These are phyloP conservation scores for Thelonectria rubi DNA, from an alignment of 2,329 filamentous ascomycete genomes.

Conservation along the genomic window DNA sequence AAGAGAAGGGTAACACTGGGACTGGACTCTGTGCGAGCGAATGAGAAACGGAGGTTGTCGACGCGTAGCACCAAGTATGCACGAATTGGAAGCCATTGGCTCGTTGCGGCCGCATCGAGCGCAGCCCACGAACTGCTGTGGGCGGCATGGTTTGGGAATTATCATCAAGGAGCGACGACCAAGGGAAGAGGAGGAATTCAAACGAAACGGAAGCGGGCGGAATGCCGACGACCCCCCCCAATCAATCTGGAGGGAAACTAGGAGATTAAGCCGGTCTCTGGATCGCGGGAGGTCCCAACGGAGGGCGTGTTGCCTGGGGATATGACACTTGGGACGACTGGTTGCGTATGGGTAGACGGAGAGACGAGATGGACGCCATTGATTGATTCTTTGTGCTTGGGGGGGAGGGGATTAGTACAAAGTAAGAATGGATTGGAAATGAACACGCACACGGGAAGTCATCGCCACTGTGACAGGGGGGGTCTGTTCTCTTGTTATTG, in stretches of 20 bases:
- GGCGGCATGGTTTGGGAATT: neutral
- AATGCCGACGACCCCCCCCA: slow-evolving; percentile 35
- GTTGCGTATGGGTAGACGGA: too few relatives aligned
- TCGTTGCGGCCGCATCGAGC: neutral
- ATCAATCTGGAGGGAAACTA: slow-evolving; percentile 38
- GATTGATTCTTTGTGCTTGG: neutral
- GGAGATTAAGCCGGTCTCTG: slow-evolving; percentile 21
- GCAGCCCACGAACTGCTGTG: neutral
- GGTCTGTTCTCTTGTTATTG: too few relatives aligned
- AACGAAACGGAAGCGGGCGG: slow-evolving; percentile 6
- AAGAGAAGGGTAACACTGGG: neutral
- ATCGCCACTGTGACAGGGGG: neutral
- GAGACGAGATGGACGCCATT: neutral
- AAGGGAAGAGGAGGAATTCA: neutral
- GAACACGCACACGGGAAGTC: neutral
- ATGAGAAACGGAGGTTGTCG: neutral
- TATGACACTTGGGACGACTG: slow-evolving; percentile 24
- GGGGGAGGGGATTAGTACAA: neutral
- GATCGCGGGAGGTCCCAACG: slow-evolving; percentile 17
- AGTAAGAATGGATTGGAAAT: neutral
- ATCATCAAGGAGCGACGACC: neutral
- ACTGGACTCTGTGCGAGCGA: too few relatives aligned
- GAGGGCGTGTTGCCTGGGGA: slow-evolving; percentile 37
- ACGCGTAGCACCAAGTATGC: neutral
- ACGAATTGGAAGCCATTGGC: neutral